Percentiles rank a stretch among this genome's conserved stretches.
These are phyloP conservation scores for Sphaerobolus stellatus DNA, from an alignment of 1,284 basidiomycete genomes.

Conservation along the genomic window DNA sequence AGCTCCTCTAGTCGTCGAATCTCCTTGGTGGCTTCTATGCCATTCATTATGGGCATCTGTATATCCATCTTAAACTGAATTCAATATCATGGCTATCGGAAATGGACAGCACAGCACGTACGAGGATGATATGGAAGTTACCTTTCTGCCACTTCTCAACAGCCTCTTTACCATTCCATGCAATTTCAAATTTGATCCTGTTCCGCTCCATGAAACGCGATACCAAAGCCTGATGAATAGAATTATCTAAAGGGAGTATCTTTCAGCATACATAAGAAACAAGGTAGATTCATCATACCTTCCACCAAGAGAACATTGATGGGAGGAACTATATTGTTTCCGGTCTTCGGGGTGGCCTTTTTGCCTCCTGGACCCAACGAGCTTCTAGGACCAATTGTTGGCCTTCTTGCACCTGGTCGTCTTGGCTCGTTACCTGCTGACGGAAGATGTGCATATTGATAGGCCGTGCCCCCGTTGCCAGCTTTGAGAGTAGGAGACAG, in stretches of 20 bases:
- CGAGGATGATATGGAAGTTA: constrained; percentile 93
- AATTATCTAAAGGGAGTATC: constrained; percentile 72
- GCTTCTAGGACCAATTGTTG: no score
- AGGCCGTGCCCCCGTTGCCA: no score
- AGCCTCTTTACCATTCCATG: constrained; percentile 94
- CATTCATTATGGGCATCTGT: constrained; percentile 98
- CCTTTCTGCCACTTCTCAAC: constrained; percentile 95
- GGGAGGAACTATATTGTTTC: constrained; percentile 80
- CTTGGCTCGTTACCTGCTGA: no score
- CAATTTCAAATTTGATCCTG: constrained; percentile 93
- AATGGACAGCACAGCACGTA: no score
- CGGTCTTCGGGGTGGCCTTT: constrained; percentile 25
- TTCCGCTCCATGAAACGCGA: constrained; percentile 96
- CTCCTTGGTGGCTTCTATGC: constrained; percentile 95
- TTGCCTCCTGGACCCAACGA: constrained; percentile 20
- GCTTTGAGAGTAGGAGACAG: no score
- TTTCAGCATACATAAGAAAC: background rate
- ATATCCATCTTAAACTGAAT: constrained; percentile 88
- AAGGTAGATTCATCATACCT: constrained; percentile 51
- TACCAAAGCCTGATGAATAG: constrained; percentile 96
- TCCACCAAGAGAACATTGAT: constrained; percentile 96
- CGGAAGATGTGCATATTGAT: no score
- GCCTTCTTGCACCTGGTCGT: no score
- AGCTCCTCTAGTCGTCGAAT: constrained; percentile 84
- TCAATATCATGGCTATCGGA: no score